Percentiles rank a stretch among this genome's conserved stretches.
These are phyloP conservation scores for Sorghum bicolor DNA, from an alignment of 176 grass and related monocot species.

Conservation along the genomic window Sorghum_bicolor_NCBIv3 NC_012875.2:14501-15000, in stretches of 20 bases:
- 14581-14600: neutral
- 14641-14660: neutral
- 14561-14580: neutral
- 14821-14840: conserved; percentile 67
- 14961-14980: conserved; percentile 77
- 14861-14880: conserved; percentile 72
- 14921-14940: neutral
- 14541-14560: neutral
- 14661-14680: neutral
- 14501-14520: neutral
- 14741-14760: conserved; percentile 82
- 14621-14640: neutral
- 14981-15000: conserved; percentile 88
- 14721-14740: conserved; percentile 76
- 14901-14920: neutral
- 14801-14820: conserved; percentile 88
- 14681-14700: neutral
- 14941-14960: conserved; percentile 37
- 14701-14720: conserved; percentile 62
- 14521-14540: neutral
- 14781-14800: conserved; percentile 69
- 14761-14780: conserved; percentile 78
- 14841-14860: conserved; percentile 85
- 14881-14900: neutral
- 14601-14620: neutral